Base-by-base conservation (phyloP, 2,329 filamentous ascomycete genomes). In the Clarireedia paspali region DNA sequence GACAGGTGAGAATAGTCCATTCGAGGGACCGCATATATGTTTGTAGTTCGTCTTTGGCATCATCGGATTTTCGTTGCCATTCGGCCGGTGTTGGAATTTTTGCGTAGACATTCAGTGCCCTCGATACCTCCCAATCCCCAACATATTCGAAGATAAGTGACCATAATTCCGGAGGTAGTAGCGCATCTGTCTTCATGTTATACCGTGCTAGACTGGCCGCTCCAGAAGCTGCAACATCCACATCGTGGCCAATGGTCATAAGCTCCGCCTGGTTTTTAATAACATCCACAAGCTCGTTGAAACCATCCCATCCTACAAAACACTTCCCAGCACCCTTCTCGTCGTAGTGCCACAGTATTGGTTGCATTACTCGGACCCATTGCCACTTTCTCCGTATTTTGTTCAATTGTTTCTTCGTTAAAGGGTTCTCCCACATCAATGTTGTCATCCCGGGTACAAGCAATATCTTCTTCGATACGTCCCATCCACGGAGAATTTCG, bases 91-190 rank as follows among this genome's bases (percentile, higher is more conserved):
- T 82, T 1, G 83, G 79, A 5, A 96, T 75, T 55, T 82, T 90
- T 1, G 90, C 90, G 66, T 88, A 92, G 46, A 96, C 81, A 56
- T 88, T 85, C 5, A 96, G 76, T 0, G 88, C 86, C 62, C 85
- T 85, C 9, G 92, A 88, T 20, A 95, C 77, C 71, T 96, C 92
- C 92, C 92, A 97, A 70, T 97, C 92, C 45, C 84, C 84, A 0
- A 91, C 82, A 60, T 86, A 83, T 61, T 95, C 88, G 45, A 96
- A 83, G 48, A 97, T 87, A 56, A 92, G 87, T 34, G 87, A 87
- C 90, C 91, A 96, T 40, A 96, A 80, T 71, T 97, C 92, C 0
- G 88, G 83, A 0, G 92, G 92, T 1, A 97, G 75, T 44, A 75
- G 75, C 47, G 66, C 58, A 59, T 68, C 60, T 24, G 70, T 71